Percentiles rank a stretch among this genome's conserved stretches.
Conservation (phyloP, 306 rosid species). For the Pachyrhizus erosus region DNA sequence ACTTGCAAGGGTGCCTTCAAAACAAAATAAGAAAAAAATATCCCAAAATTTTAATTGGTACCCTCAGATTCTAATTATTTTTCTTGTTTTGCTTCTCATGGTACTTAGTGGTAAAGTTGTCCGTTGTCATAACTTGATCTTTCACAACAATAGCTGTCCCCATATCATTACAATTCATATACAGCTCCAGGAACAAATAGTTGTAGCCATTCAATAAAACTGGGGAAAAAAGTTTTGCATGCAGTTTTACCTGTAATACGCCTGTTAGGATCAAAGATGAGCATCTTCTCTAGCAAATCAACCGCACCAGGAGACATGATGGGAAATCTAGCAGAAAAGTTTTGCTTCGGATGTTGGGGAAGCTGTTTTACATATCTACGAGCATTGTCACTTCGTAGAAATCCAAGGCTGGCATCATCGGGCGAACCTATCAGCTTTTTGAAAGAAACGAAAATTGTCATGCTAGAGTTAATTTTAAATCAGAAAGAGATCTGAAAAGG, state of each 20-base stretch:
- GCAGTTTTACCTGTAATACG: constrained; percentile 82
- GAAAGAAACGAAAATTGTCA: constrained; percentile 42
- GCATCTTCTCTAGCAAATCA: constrained; percentile 97
- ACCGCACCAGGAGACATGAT: constrained; percentile 76
- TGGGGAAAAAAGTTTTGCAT: constrained; percentile 9
- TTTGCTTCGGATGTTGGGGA: constrained; percentile 80
- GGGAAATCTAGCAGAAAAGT: constrained; percentile 72
- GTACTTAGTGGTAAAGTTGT: not conserved
- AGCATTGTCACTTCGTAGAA: constrained; percentile 89
- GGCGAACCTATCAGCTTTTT: constrained; percentile 95
- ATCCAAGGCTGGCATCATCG: constrained; percentile 92
- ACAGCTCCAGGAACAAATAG: constrained; percentile 10
- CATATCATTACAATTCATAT: constrained; percentile 1
- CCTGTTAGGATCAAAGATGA: constrained; percentile 85
- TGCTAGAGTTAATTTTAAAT: constrained; percentile 10
- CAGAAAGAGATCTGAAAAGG: not conserved
- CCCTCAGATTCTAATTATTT: not conserved
- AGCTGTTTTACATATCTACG: constrained; percentile 86
- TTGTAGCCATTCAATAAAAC: not conserved
- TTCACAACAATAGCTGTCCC: constrained; percentile 9
- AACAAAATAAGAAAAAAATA: constrained; percentile 11
- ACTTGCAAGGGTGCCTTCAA: not conserved
- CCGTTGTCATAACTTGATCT: not conserved
- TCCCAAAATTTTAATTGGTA: not conserved
- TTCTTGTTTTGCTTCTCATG: not conserved